Evolutionary conservation across 805 yeast species (phyloP), one percentile per base, ranked within the genome.

Genomic region (Wickerhamomyces bisporus): DNA sequence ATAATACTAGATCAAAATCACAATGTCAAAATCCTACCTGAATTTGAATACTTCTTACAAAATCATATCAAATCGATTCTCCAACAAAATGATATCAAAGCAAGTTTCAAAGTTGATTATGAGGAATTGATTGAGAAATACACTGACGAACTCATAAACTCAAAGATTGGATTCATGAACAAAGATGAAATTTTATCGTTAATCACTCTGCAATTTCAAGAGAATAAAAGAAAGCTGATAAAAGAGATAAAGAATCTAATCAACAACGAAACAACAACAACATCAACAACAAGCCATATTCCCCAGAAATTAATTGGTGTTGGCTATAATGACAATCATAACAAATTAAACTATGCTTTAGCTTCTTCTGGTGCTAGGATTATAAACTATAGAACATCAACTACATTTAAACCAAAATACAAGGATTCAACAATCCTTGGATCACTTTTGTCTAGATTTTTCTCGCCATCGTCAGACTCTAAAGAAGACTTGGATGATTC

Each of bases 321-420:
- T n/a, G n/a, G n/a, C n/a, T n/a, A n/a, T n/a, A n/a, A n/a, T n/a
- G n/a, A n/a, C n/a, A n/a, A 41, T 1, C 41, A 40, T 16, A 50
- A 50, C 30, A 64, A 62, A 38, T 37, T 62, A 17, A 62, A 64
- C 45, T 60, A 60, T 42, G 60, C 64, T 10, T 50, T 61, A 3
- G 54, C 46, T 33, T 49, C 55, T 1, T 61, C 57, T 30, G 71
- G 70, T 4, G 63, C 70, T 7, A 52, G 62, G 35, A 43, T 66
- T 19, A 43, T 66, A 21, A 62, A 63, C 38, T 60, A 58, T 38
- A 39, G 64, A 29, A 57, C 67, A 3, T 62, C 70, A 1, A 23
- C 47, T 13, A 58, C 64, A 2, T 62, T 58, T 38, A 38, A 43
- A 20, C 53, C 54, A 21, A 42, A 35, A 15, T 43, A 39, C 12